Conservation (phyloP, 202 grass and related monocot genomes). For the Panicum hallii region DNA sequence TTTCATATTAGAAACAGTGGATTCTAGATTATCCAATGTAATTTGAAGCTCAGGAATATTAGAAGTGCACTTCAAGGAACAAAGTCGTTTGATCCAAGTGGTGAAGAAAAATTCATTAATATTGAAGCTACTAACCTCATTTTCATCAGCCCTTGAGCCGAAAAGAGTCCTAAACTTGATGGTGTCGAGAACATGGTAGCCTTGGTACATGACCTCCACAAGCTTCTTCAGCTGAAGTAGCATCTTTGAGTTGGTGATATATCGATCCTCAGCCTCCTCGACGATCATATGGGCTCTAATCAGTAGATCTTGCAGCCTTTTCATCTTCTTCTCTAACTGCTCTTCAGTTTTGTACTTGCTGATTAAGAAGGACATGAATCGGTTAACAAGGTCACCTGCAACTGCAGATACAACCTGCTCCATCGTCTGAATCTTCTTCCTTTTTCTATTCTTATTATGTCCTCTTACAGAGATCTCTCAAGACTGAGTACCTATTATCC, state of each 20-base stretch:
- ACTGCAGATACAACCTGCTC: conserved; percentile 39
- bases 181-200: conserved; percentile 25
- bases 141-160: neutral
- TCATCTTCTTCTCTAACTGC: neutral
- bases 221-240: conserved; percentile 35
- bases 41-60: neutral
- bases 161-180: neutral
- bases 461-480: neutral
- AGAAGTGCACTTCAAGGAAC: neutral
- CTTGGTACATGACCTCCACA: conserved; percentile 21
- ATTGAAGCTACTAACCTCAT: neutral
- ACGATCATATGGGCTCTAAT: conserved; percentile 29
- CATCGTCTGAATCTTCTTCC: neutral
- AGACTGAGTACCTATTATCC: too few species aligned
- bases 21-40: conserved; percentile 12
- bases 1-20: conserved; percentile 5
- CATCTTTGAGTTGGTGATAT: conserved; percentile 34
- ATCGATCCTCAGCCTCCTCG: conserved; percentile 18
- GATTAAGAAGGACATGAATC: conserved; percentile 39
- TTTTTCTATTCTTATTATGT: neutral
- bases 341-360: neutral
- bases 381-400: conserved; percentile 20
- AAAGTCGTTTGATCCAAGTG: neutral
- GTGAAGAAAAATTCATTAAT: neutral
- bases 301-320: conserved; percentile 30